Base-by-base conservation (phyloP, 306 rosid genomes). In the Gastrolobium villosum region DNA sequence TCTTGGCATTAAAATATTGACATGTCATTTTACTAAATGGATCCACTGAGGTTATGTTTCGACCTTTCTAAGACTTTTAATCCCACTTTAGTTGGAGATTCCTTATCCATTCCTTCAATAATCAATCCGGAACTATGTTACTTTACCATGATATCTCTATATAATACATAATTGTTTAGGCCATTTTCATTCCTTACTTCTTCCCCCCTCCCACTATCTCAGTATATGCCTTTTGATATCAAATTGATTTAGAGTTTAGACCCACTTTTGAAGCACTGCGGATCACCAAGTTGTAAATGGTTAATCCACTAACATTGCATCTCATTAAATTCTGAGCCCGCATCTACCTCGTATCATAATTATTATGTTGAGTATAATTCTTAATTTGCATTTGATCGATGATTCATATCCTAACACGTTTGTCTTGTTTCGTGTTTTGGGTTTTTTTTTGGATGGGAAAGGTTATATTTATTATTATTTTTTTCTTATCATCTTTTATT, bases 1-100 rank as follows among this genome's bases (percentile, higher is more conserved):
- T 74, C 32, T 62, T 28, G 8, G 37, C 61, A 57, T 43, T 82
- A 82, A 78, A 79, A 43, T 79, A 81, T 46, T 57, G 84, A 26
- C 10, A 1, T 32, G 60, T 72, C 76, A 5, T 64, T 71, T 46
- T 71, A 46, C 50, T 3, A 6, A 41, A 48, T 48, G 75, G 32
- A 69, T 80, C 84, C 87, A 80, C 87, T 76, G 62, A 41, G 85
- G 41, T 40, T 61, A 63, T 53, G 72, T 79, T 78, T 74, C 31
- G 6, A 81, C 55, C 52, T 36, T 68, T 70, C 20, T 44, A 3
- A 56, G 26, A 20, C 26, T 59, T 59, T 64, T 3, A 76, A 74
- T 60, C 70, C 84, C 70, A 82, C 89, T 82, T 80, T 80, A 82
- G 79, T 80, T 84, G 82, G 60, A 77, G 86, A 72, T 83, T 72